These are phyloP conservation scores for Candida arabinofermentans DNA, from an alignment of 805 yeast genomes.

Conservation along the genomic window DNA sequence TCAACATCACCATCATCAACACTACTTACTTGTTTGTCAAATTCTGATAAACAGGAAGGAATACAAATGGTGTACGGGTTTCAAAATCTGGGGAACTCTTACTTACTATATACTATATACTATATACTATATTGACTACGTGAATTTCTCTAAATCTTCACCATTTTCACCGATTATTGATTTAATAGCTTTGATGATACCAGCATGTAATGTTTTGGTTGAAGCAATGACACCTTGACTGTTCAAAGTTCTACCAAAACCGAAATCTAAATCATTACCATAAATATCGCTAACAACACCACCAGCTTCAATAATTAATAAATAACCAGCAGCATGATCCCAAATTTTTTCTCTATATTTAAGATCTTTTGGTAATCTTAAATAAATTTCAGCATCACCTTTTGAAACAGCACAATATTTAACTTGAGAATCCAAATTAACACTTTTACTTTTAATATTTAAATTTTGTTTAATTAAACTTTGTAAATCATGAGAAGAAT, in stretches of 20 bases:
- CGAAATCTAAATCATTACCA: constrained; percentile 74
- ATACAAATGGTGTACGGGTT: no score
- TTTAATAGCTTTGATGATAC: constrained; percentile 48
- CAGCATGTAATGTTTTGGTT: constrained; percentile 40
- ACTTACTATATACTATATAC: no score
- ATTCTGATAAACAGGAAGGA: no score
- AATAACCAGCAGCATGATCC: constrained; percentile 98
- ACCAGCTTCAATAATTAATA: constrained; percentile 84
- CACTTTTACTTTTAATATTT: constrained; percentile 51
- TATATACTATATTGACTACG: no score
- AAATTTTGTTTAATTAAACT: constrained; percentile 62
- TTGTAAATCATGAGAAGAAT: constrained; percentile 88
- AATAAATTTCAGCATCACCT: constrained; percentile 89
- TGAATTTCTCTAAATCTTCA: constrained; percentile 26
- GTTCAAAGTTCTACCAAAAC: constrained; percentile 73
- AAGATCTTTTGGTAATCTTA: constrained; percentile 77
- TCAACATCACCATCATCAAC: no score
- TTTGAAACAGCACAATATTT: constrained; percentile 88
- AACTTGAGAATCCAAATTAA: constrained; percentile 92
- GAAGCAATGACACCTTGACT: constrained; percentile 96
- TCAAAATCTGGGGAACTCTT: no score
- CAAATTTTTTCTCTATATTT: constrained; percentile 90
- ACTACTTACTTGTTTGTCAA: neutral
- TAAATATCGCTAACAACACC: constrained; percentile 84
- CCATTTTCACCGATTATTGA: constrained; percentile 32